A percentile compares a stretch with the other conserved stretches of the same genome.
Evolutionary conservation across 2,329 filamentous ascomycete species (phyloP).

Genomic region (Diplodia mutila): DNA sequence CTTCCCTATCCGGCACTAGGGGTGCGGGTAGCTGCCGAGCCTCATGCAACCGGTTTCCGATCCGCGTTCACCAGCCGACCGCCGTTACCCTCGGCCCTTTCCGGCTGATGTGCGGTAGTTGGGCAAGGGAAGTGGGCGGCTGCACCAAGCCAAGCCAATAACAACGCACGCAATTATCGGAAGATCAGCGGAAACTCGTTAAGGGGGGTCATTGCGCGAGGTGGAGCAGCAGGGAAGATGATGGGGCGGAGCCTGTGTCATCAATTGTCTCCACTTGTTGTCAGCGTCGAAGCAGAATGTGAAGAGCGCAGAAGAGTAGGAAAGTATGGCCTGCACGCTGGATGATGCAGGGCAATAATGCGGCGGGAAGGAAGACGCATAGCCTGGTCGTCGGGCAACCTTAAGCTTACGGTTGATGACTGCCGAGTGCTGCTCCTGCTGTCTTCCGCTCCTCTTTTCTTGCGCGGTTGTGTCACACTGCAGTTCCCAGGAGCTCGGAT

Average conservation of each 20-base stretch:
- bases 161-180: background rate
- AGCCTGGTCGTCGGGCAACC: no score
- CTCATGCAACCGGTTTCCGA: background rate
- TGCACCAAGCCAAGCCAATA: background rate
- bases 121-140: background rate
- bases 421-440: background rate
- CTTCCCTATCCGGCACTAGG: background rate
- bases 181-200: background rate
- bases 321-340: no score
- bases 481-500: slow-evolving; percentile 5
- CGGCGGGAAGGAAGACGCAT: no score
- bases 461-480: background rate
- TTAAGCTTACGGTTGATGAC: background rate
- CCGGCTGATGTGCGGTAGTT: background rate
- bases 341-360: no score
- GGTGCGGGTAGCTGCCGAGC: background rate
- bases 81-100: background rate
- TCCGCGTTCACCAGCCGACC: slow-evolving; percentile 10
- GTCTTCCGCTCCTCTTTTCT: background rate
- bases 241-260: no score
- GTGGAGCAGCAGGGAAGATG: background rate
- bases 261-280: no score
- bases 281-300: no score
- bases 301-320: no score
- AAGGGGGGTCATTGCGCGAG: background rate